Evolutionary conservation across 1,284 basidiomycete species (phyloP).

Genomic region (Irpex sp.): DNA sequence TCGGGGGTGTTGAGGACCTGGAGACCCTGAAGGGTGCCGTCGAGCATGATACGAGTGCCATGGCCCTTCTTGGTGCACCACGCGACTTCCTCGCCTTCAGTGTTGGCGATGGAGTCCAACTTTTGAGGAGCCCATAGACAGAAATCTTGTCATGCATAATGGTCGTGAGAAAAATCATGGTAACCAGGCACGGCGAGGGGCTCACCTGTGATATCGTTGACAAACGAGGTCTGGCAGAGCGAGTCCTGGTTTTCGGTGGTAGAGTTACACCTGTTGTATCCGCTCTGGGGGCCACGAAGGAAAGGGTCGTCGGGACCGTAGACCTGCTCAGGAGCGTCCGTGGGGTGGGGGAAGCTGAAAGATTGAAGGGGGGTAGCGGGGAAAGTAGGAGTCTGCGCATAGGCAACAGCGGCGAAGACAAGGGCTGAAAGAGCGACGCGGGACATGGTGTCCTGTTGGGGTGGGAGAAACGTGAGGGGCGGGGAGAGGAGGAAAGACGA

Average conservation of each 20-base stretch:
- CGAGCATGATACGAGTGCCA: slow-evolving; percentile 63
- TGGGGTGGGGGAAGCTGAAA: slow-evolving; percentile 37
- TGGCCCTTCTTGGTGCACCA: slow-evolving; percentile 72
- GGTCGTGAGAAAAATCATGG: slow-evolving; percentile 12
- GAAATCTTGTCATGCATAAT: slow-evolving; percentile 41
- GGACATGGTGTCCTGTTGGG: slow-evolving; percentile 31
- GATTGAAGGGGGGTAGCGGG: slow-evolving; percentile 39
- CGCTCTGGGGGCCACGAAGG: slow-evolving; percentile 54
- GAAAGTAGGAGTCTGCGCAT: slow-evolving; percentile 26
- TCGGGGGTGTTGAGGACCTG: slow-evolving; percentile 64
- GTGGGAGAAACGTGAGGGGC: slow-evolving; percentile 3
- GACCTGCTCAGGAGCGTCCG: slow-evolving; percentile 34
- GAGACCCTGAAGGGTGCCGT: slow-evolving; percentile 58
- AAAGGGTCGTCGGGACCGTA: slow-evolving; percentile 33
- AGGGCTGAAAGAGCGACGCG: slow-evolving; percentile 42
- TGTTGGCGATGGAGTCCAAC: slow-evolving; percentile 52
- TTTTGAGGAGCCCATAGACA: slow-evolving; percentile 58
- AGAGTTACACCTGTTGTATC: slow-evolving; percentile 71
- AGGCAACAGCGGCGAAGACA: slow-evolving; percentile 34
- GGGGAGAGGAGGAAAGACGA: slow-evolving; percentile 4
- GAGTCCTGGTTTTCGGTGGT: slow-evolving; percentile 61
- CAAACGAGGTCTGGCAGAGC: slow-evolving; percentile 60
- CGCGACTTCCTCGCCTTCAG: slow-evolving; percentile 66
- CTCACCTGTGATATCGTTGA: slow-evolving; percentile 52
- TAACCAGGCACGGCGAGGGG: background rate